These are phyloP conservation scores for Saccharum hybrid DNA, from an alignment of 202 grass and related monocot species.

Conservation along the genomic window DNA sequence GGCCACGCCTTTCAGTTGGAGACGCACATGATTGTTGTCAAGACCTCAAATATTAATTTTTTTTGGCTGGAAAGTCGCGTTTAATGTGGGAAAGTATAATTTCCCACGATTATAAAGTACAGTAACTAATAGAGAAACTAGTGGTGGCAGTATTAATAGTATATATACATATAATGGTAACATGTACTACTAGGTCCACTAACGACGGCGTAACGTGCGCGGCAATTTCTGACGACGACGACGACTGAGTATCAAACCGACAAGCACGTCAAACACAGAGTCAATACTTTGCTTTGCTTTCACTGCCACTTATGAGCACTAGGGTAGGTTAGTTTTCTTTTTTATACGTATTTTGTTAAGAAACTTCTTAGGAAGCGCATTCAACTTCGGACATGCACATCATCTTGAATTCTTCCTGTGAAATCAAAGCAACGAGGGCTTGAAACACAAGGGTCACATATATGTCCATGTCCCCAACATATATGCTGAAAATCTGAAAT, in stretches of 20 bases:
- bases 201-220: conserved; percentile 27
- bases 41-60: neutral
- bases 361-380: neutral
- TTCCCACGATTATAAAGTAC: neutral
- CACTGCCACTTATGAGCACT: neutral
- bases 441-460: neutral
- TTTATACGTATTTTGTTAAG: neutral
- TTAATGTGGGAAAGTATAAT: neutral
- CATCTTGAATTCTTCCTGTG: neutral
- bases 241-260: neutral
- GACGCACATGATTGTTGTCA: neutral
- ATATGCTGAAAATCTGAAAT: neutral
- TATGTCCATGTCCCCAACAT: neutral
- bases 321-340: neutral
- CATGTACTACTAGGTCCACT: neutral
- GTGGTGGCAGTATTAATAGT: neutral
- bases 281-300: neutral
- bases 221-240: conserved; percentile 22
- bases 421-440: neutral
- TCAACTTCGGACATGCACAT: neutral
- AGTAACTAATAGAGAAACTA: neutral
- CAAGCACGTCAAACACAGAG: neutral
- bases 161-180: neutral
- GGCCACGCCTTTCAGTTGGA: too few species aligned
- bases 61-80: conserved; percentile 17